Base-by-base conservation (phyloP, 2,329 filamentous ascomycete genomes). In the Aureobasidium sp. region DNA sequence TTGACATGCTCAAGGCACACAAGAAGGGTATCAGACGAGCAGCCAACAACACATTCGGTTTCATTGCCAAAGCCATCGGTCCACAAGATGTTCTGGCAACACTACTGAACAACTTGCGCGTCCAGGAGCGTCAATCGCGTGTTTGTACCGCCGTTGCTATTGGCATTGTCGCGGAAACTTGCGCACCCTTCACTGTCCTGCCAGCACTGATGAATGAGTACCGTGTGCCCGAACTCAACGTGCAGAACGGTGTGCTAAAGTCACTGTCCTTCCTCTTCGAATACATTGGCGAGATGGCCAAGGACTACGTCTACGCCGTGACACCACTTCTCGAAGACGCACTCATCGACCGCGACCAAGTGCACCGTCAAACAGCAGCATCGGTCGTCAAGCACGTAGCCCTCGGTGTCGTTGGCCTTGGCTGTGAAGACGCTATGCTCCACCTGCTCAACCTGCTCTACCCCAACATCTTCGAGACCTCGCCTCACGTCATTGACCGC, bases 121-220 rank as follows among this genome's bases (percentile, higher is more conserved):
- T 99, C 1, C 93, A 97, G 74, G 94, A 99, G 74, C 91, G 94
- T 74, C 94, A 99, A 75, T 96, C 91, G 35, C 91, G 94, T 76
- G 94, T 99, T 69, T 99, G 95, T 78, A 99, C 95, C 1, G 94
- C 94, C 61, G 94, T 99, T 61, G 94, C 94, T 53, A 99, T 99
- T 65, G 94, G 93, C 73, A 99, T 99, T 67, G 94, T 99, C 5
- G 94, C 94, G 51, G 94, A 99, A 77, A 99, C 94, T 35, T 99
- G 94, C 72, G 94, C 93, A 5, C 94, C 95, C 0, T 99, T 99
- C 75, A 99, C 94, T 0, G 94, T 99, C 4, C 86, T 99, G n/a
- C 94, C 94, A 0, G 94, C 94, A 3, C 79, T 99, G 63, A 99
- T 99, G 95, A 99, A 99, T 77, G 94, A 99, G 74, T 99, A 99